Base-by-base conservation (phyloP, 495 filamentous ascomycete genomes). In the Antarctomyces pellizariae region DNA sequence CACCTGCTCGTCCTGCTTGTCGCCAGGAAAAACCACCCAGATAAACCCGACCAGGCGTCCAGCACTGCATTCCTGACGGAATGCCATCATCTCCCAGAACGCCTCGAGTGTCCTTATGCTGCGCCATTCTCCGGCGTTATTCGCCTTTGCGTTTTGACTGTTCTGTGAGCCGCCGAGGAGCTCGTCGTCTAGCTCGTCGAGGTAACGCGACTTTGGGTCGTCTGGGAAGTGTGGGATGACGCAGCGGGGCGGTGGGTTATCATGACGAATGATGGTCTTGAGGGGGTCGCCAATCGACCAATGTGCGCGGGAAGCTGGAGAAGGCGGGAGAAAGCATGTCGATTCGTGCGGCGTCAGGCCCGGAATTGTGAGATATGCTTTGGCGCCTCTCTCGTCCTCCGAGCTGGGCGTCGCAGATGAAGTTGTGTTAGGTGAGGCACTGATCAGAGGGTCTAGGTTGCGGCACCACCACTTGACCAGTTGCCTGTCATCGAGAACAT, bases 41-140 rank as follows among this genome's bases (percentile, higher is more conserved):
- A 95, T 53, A 41, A 99, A 99, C 1, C 86, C 89, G 0, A 92
- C 89, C 29, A 91, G 46, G 12, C 80, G 56, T 2, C 86, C 86
- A 8, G 78, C 71, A 13, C 82, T 84, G 42, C 86, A 99, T 46
- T 99, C 86, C 44, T 95, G 86, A 16, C 86, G 58, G 42, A 78
- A 93, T 8, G 80, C 72, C 86, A 99, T 95, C 65, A 86, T 71
- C 30, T 99, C 86, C 86, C 86, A 99, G 47, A 99, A 99, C 36
- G 84, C 71, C 16, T 83, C 79, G 16, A 95, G 46, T 0, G 71
- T 73, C 36, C 54, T 66, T 10, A 92, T 71, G 36, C 71, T 80
- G 37, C 64, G 71, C 86, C 86, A 99, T 26, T 63, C 52, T 0
- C 74, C 78, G 8, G 58, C 56, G 11, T 45, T 42, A 16, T 44